Evolutionary conservation across 1,139 yeast species (phyloP), one percentile per base, ranked within the genome.

Genomic region (Wickerhamomyces sp.): DNA sequence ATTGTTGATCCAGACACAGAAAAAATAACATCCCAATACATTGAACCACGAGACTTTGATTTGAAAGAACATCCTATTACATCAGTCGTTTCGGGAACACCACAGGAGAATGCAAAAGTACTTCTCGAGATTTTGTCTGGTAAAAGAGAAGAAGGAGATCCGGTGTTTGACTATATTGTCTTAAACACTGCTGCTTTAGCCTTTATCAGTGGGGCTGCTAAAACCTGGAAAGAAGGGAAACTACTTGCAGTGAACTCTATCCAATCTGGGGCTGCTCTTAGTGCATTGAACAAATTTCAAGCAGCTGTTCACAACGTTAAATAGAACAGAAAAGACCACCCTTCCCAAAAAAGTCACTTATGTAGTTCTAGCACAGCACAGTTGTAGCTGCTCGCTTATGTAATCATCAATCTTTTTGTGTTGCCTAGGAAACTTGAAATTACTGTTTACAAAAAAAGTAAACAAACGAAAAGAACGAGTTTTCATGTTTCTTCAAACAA

Each of bases 111-210:
- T 62, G 97, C 99, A 0, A 67, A 61, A 6, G 60, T 77, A 1
- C 75, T 93, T 47, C 50, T 61, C 6, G 76, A 78, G 46, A 75
- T 89, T 15, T 70, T 87, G 45, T 65, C 71, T 35, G 84, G 81
- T 47, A 76, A 64, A 31, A 55, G 56, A 38, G 56, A 54, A n/a
- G 66, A 72, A 48, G 72, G 77, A 27, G 78, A 71, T 43, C 89
- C 99, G 1, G 66, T 91, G 23, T 81, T 84, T 44, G 96, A 93
- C 66, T 93, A 90, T 66, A 93, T 93, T 23, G 65, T 91, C 49
- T 68, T 93, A 75, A 93, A 93, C 63, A 75, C 94, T 36, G 93
- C 93, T 6, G 95, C 96, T 0, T 68, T 93, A 49, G 93, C 94
- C 1, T 87, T 84, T 36, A 79, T 90, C 23, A 76, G 86, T 15